A percentile compares a stretch with the other conserved stretches of the same genome.
Evolutionary conservation across 805 yeast genomes (phyloP).

Genomic region (Spathaspora arborariae): DNA sequence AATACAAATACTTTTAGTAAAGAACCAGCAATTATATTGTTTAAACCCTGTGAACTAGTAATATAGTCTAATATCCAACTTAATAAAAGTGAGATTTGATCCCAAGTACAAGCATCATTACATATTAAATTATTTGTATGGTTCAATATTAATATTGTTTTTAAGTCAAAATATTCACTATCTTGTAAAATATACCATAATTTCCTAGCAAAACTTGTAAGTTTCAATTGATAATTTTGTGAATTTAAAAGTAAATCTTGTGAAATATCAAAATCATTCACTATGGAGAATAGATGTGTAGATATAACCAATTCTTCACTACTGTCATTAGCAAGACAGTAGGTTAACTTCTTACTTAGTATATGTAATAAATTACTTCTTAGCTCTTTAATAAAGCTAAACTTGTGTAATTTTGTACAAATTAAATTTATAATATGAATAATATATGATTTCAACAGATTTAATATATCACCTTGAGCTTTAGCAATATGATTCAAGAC

Average conservation of each 20-base stretch:
- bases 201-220: constrained; percentile 28
- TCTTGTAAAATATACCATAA: constrained; percentile 24
- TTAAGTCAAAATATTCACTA: constrained; percentile 17
- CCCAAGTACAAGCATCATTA: constrained; percentile 22
- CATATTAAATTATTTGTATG: constrained; percentile 25
- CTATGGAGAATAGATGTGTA: constrained; percentile 31
- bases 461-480: constrained; percentile 11
- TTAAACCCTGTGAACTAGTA: not conserved
- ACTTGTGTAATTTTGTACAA: constrained; percentile 24
- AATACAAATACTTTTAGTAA: constrained; percentile 22
- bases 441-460: constrained; percentile 28
- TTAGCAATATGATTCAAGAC: constrained; percentile 20
- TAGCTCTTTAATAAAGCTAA: constrained; percentile 20
- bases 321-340: not conserved
- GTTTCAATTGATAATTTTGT: constrained; percentile 18
- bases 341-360: constrained; percentile 15
- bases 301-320: constrained; percentile 12
- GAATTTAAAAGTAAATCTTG: constrained; percentile 23
- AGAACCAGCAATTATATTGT: constrained; percentile 3
- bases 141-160: constrained; percentile 28
- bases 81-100: constrained; percentile 21
- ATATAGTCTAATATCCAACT: constrained; percentile 23
- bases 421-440: constrained; percentile 29
- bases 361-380: constrained; percentile 14
- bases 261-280: constrained; percentile 34